A percentile compares a stretch with the other conserved stretches of the same genome.
These are phyloP conservation scores for Colletotrichum siamense DNA, from an alignment of 2,329 filamentous ascomycete species.

Conservation along the genomic window DNA sequence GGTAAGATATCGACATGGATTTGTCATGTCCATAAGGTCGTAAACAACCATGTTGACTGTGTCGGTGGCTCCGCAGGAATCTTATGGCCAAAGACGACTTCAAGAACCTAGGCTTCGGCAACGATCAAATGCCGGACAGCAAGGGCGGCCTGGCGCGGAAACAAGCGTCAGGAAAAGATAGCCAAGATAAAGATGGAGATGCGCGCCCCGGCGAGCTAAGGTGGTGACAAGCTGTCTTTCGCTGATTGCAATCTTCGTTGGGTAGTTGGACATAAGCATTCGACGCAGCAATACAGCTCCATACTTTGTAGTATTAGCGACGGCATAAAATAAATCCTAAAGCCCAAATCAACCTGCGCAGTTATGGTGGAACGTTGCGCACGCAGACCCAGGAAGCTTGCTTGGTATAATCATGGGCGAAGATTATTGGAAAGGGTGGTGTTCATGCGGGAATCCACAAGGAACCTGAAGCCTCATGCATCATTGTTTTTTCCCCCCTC, in stretches of 20 bases:
- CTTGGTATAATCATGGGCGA: background rate
- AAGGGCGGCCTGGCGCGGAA: conserved; percentile 28
- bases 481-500: background rate
- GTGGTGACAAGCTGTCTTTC: conserved; percentile 29
- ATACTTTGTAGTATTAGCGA: background rate
- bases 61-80: conserved; percentile 62
- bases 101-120: conserved; percentile 83
- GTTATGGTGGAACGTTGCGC: background rate
- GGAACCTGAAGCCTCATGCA: background rate
- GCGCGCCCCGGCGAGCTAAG: conserved; percentile 34
- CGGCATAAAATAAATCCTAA: background rate
- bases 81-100: conserved; percentile 97
- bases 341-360: background rate
- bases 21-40: background rate
- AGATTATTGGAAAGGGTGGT: background rate
- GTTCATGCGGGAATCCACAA: background rate
- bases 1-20: conserved; percentile 58
- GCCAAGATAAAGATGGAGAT: background rate
- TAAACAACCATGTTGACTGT: background rate
- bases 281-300: background rate
- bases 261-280: background rate
- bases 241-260: background rate
- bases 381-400: background rate
- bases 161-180: background rate
- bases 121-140: conserved; percentile 24